Evolutionary conservation across 371 early-diverging fungal species (phyloP).

Genomic region (Mortierella sp.): DNA sequence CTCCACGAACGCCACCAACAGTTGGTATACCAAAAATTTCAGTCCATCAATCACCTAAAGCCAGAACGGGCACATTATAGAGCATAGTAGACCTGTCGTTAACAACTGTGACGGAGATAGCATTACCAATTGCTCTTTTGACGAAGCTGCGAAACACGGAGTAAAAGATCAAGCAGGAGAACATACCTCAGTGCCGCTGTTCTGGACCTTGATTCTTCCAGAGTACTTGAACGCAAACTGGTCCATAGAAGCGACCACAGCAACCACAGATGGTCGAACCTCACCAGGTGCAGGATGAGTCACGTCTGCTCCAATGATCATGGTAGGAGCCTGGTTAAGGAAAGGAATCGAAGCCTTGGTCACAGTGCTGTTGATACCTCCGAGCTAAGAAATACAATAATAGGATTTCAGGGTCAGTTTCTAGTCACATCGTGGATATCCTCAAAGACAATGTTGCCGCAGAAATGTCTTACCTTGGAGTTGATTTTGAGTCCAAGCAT

Average conservation of each 20-base stretch:
- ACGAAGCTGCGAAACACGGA: not conserved
- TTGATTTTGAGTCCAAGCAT: conserved; percentile 63
- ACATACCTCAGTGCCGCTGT: conserved; percentile 70
- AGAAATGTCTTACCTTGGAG: conserved; percentile 29
- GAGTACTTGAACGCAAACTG: conserved; percentile 74
- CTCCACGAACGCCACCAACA: conserved; percentile 60
- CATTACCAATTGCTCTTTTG: not conserved
- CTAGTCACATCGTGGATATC: no score
- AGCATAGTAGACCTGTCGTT: not conserved
- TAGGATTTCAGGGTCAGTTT: no score
- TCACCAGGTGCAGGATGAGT: conserved; percentile 68
- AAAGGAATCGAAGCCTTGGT: conserved; percentile 40
- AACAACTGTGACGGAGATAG: not conserved
- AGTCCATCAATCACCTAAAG: conserved; percentile 64
- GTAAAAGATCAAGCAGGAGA: not conserved
- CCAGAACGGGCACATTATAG: not conserved
- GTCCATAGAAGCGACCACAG: conserved; percentile 71
- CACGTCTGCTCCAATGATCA: conserved; percentile 78
- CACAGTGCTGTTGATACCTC: conserved; percentile 64
- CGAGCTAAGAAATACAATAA: conserved; percentile 56
- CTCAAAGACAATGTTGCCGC: no score
- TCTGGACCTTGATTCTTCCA: conserved; percentile 76
- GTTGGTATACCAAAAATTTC: conserved; percentile 61
- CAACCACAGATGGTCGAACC: conserved; percentile 51
- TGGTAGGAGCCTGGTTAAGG: conserved; percentile 59